These are phyloP conservation scores for Plenodomus biglobosus DNA, from an alignment of 2,329 filamentous ascomycete species.

Conservation along the genomic window DNA sequence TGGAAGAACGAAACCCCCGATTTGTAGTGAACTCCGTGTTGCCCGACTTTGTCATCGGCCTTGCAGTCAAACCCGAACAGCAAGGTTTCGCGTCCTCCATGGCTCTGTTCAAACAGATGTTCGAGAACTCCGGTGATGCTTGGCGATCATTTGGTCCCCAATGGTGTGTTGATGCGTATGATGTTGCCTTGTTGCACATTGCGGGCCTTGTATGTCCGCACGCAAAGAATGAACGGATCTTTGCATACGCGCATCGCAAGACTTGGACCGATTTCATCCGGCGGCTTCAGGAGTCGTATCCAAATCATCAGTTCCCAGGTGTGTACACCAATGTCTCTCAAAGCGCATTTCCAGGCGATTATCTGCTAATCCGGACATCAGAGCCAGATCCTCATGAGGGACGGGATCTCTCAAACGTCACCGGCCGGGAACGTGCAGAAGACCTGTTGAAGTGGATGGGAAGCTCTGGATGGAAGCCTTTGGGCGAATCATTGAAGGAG, in stretches of 20 bases:
- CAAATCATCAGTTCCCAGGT: neutral
- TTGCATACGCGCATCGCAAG: constrained; percentile 52
- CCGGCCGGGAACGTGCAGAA: neutral
- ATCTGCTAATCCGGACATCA: neutral
- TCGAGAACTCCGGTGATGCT: constrained; percentile 2
- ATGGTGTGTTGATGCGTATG: constrained; percentile 55
- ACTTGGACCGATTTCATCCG: constrained; percentile 49
- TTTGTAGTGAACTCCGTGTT: constrained; percentile 47
- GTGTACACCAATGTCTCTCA: neutral
- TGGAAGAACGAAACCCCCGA: constrained; percentile 43
- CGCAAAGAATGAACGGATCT: constrained; percentile 53
- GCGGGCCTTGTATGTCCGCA: constrained; percentile 50
- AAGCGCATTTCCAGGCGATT: no score
- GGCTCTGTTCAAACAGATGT: constrained; percentile 2
- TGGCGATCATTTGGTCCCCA: constrained; percentile 13
- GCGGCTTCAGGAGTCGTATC: constrained; percentile 33
- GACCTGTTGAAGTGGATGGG: neutral
- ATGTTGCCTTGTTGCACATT: constrained; percentile 54
- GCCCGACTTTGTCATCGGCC: constrained; percentile 22
- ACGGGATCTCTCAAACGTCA: constrained; percentile 2
- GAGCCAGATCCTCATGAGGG: neutral
- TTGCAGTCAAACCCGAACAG: neutral
- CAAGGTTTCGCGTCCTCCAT: neutral
- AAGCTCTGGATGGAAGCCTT: neutral
- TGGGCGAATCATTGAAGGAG: constrained; percentile 1